phyloP scores from a whole-genome alignment of 192 early-diverging fungal genomes.

The Gamsiella multidivaricata region DNA sequence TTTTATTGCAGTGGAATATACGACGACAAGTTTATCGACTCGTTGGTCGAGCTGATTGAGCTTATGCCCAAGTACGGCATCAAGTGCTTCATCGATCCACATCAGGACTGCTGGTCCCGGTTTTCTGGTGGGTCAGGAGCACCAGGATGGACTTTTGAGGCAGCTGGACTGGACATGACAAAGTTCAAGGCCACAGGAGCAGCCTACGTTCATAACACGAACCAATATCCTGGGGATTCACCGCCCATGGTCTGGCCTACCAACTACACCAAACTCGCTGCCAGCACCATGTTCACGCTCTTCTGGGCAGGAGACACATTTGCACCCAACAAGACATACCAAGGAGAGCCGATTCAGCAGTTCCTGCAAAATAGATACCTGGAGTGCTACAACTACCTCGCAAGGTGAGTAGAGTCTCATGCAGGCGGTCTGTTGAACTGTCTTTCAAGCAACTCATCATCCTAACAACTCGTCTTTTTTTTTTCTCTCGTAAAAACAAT shows the following conservation, averaged over 20 bases:
- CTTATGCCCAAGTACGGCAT: conserved; percentile 80
- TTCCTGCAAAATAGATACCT: conserved; percentile 76
- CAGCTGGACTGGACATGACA: conserved; percentile 77
- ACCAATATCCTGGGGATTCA: conserved; percentile 61
- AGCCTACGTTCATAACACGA: conserved; percentile 81
- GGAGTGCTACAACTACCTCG: conserved; percentile 76
- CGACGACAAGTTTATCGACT: conserved; percentile 85
- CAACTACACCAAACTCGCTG: conserved; percentile 87
- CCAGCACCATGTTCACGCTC: conserved; percentile 86
- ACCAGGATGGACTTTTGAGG: conserved; percentile 89
- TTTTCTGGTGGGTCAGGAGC: conserved; percentile 88
- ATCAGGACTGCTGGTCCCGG: conserved; percentile 86
- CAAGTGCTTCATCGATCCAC: conserved; percentile 89
- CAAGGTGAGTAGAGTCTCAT: conserved; percentile 57
- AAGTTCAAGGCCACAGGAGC: conserved; percentile 82
- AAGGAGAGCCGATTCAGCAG: conserved; percentile 73
- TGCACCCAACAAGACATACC: conserved; percentile 72
- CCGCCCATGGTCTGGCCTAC: conserved; percentile 84
- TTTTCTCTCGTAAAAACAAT: background rate
- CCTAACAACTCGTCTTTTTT: background rate
- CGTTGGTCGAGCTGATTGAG: conserved; percentile 71
- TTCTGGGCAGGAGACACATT: conserved; percentile 84
- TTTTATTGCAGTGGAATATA: conserved; percentile 70
- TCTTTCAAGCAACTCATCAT: background rate
- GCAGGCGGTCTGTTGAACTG: background rate